Conservation (phyloP, 768 basidiomycete genomes). For the Kwoniella sp. region DNA sequence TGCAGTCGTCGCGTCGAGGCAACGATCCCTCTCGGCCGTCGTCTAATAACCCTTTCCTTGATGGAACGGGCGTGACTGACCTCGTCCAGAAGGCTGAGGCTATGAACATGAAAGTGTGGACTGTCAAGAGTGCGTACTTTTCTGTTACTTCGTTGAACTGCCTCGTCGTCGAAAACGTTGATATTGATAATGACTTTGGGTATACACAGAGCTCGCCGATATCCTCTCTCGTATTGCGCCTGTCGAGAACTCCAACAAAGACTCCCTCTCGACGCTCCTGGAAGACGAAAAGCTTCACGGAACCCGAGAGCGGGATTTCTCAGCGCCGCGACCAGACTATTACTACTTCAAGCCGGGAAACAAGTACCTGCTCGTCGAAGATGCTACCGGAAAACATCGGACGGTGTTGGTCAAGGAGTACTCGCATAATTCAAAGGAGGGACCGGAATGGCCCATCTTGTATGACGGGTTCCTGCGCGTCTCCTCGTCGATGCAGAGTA, state of each 20-base stretch:
- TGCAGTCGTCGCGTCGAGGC: conserved; percentile 7
- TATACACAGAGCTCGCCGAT: conserved; percentile 54
- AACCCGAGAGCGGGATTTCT: conserved; percentile 86
- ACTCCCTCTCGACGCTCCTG: conserved; percentile 59
- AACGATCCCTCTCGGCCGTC: conserved; percentile 22
- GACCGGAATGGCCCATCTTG: conserved; percentile 80
- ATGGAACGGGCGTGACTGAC: conserved; percentile 40
- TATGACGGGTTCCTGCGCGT: conserved; percentile 58
- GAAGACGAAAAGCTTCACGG: conserved; percentile 85
- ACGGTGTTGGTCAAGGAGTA: conserved; percentile 87
- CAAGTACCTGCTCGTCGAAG: conserved; percentile 88
- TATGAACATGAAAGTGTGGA: conserved; percentile 82
- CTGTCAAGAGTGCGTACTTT: conserved; percentile 58
- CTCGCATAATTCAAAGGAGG: conserved; percentile 45
- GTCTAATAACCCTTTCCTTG: conserved; percentile 39
- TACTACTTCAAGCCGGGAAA: conserved; percentile 77
- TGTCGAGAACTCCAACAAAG: conserved; percentile 31
- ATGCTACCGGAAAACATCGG: conserved; percentile 77
- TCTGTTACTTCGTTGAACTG: neutral
- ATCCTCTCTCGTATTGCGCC: conserved; percentile 48
- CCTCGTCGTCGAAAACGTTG: neutral
- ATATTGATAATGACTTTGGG: neutral
- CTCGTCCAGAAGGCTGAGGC: conserved; percentile 44
- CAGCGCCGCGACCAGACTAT: conserved; percentile 81
- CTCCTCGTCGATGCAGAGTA: conserved; percentile 28